A percentile compares a stretch with the other conserved stretches of the same genome.
Conservation (phyloP, 805 yeast genomes). For the Candida namnaoensis region DNA sequence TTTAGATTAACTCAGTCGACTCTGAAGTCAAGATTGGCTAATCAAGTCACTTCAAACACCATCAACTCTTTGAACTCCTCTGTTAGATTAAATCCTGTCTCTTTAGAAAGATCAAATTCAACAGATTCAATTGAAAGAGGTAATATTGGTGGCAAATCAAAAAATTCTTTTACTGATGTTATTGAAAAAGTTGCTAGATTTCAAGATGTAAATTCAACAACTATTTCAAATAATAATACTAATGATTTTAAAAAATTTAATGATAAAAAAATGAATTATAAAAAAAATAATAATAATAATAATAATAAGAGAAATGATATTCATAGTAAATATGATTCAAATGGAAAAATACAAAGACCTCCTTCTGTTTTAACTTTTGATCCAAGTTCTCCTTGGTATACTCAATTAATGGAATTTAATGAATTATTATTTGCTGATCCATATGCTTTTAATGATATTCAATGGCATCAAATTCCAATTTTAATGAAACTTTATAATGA, state of each 20-base stretch:
- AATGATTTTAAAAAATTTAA: too few species aligned
- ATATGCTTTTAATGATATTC: conserved; percentile 21
- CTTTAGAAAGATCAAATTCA: conserved; percentile 20
- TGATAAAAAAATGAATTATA: not conserved
- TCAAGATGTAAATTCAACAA: not conserved
- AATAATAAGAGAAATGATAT: conserved; percentile 5
- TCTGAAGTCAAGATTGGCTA: conserved; percentile 27
- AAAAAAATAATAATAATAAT: conserved; percentile 2
- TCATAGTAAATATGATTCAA: conserved; percentile 9
- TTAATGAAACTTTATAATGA: conserved; percentile 44
- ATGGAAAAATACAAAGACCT: too few species aligned
- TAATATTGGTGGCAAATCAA: conserved; percentile 4
- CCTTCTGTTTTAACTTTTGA: conserved; percentile 1
- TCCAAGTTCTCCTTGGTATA: conserved; percentile 33
- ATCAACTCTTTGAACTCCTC: conserved; percentile 29
- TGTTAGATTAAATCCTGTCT: conserved; percentile 26
- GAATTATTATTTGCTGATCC: conserved; percentile 35
- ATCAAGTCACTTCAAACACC: conserved; percentile 28
- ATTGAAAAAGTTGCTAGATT: not conserved
- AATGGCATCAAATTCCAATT: conserved; percentile 43
- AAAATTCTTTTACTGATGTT: not conserved
- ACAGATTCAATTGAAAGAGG: conserved; percentile 14
- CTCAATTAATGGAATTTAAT: conserved; percentile 18
- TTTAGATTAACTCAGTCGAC: conserved; percentile 24
- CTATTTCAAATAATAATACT: not conserved